A percentile compares a stretch with the other conserved stretches of the same genome.
Evolutionary conservation across 2,329 filamentous ascomycete species (phyloP).

Genomic region (Clonostachys rhizophaga): DNA sequence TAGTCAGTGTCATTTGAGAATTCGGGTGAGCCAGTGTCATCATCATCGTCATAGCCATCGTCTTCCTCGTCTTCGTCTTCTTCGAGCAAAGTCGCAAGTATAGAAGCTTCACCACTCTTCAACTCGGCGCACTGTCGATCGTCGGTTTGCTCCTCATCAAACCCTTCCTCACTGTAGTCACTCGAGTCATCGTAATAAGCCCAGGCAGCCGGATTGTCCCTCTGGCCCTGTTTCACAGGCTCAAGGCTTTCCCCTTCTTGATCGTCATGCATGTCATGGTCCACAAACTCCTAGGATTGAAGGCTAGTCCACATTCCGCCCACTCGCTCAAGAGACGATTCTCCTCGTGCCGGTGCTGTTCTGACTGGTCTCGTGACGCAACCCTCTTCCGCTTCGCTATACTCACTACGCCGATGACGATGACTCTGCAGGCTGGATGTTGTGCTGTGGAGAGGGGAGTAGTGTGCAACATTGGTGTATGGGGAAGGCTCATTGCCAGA

Average conservation of each 20-base stretch:
- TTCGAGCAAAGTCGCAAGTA: too few relatives aligned
- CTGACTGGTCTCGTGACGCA: too few relatives aligned
- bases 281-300: background rate
- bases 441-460: background rate
- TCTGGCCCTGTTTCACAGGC: too few relatives aligned
- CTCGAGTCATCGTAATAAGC: background rate
- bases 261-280: background rate
- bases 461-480: slow-evolving; percentile 29
- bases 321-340: background rate
- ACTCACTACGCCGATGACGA: slow-evolving; percentile 48
- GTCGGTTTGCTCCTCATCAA: too few relatives aligned
- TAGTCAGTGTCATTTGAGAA: slow-evolving; percentile 51
- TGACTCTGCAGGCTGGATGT: slow-evolving; percentile 16
- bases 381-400: slow-evolving; percentile 15
- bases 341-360: background rate
- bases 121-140: too few relatives aligned
- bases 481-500: slow-evolving; percentile 22
- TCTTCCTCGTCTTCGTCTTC: too few relatives aligned
- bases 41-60: slow-evolving; percentile 30
- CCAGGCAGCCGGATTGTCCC: too few relatives aligned
- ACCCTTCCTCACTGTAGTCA: background rate
- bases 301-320: background rate
- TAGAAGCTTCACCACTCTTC: too few relatives aligned
- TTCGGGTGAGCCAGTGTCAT: slow-evolving; percentile 57
- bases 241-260: background rate